A percentile compares a stretch with the other conserved stretches of the same genome.
Evolutionary conservation across 225 moss, liverwort and hornwort species (phyloP).

Genomic region (Polytrichum formosum): DNA sequence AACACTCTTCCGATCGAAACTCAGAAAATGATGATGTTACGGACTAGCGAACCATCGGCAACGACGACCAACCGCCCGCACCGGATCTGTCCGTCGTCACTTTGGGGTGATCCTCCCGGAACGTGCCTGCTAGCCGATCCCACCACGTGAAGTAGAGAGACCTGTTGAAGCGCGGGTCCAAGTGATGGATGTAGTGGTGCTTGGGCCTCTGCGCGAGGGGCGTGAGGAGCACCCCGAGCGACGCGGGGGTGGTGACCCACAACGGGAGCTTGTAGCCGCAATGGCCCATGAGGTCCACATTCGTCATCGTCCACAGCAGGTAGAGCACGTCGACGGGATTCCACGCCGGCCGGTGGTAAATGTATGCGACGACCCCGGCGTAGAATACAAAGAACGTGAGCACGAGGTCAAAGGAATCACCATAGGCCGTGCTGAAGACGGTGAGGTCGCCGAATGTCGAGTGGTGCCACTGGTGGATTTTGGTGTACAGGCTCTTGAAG

Average conservation of each 20-base stretch:
- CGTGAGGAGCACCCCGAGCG: constrained; percentile 37
- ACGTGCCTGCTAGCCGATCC: constrained; percentile 40
- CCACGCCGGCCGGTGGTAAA: constrained; percentile 23
- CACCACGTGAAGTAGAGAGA: constrained; percentile 50
- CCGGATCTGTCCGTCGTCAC: constrained; percentile 6
- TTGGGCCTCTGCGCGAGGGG: constrained; percentile 35
- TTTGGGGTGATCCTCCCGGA: constrained; percentile 35
- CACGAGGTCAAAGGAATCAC: constrained; percentile 37
- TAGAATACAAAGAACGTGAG: constrained; percentile 41
- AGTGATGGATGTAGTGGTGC: constrained; percentile 53
- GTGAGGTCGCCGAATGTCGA: constrained; percentile 39
- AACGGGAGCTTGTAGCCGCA: constrained; percentile 35
- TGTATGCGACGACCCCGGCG: constrained; percentile 3
- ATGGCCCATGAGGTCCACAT: constrained; percentile 51
- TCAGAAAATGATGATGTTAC: too few relatives aligned
- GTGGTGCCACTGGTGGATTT: constrained; percentile 47
- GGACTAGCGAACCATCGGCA: too few relatives aligned
- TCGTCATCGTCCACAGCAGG: constrained; percentile 43
- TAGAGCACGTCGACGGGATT: constrained; percentile 17
- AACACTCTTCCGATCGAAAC: too few relatives aligned
- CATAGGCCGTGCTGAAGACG: constrained; percentile 40
- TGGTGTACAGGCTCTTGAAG: constrained; percentile 20
- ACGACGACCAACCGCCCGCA: too few relatives aligned
- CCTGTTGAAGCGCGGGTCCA: constrained; percentile 43
- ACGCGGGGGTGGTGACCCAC: constrained; percentile 42